Evolutionary conservation across 371 early-diverging fungal genomes (phyloP).

Genomic region (Choanephora cucurbitarum): DNA sequence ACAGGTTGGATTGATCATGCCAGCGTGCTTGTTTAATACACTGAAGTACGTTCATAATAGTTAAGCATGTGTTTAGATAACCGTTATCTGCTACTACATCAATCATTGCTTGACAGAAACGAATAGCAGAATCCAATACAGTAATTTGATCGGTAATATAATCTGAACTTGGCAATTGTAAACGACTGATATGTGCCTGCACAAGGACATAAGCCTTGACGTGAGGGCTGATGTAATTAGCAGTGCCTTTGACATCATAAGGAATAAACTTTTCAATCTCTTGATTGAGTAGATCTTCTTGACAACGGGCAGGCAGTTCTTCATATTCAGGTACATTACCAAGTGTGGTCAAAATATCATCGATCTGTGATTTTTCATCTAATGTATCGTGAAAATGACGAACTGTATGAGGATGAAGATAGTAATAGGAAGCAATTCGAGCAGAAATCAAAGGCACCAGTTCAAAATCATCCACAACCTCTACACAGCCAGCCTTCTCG

Average conservation of each 20-base stretch:
- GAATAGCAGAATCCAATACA: constrained; percentile 89
- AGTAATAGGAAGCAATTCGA: constrained; percentile 87
- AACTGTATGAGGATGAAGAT: constrained; percentile 82
- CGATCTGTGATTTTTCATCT: constrained; percentile 44
- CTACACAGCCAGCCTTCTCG: constrained; percentile 72
- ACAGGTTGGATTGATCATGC: constrained; percentile 71
- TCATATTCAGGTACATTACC: constrained; percentile 84
- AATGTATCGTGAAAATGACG: constrained; percentile 63
- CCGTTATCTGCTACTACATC: constrained; percentile 82
- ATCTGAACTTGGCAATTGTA: constrained; percentile 78
- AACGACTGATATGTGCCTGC: constrained; percentile 80
- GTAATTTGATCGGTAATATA: constrained; percentile 91
- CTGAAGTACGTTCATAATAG: constrained; percentile 78
- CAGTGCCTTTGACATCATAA: constrained; percentile 50
- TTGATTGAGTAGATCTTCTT: constrained; percentile 86
- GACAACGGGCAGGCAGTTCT: constrained; percentile 90
- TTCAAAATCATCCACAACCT: constrained; percentile 61
- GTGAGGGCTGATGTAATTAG: constrained; percentile 78
- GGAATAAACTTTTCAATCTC: constrained; percentile 69
- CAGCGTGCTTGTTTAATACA: constrained; percentile 90
- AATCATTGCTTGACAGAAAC: constrained; percentile 91
- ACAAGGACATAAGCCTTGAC: constrained; percentile 89
- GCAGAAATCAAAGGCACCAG: constrained; percentile 74
- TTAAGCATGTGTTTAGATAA: constrained; percentile 60
- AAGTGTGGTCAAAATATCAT: constrained; percentile 70